These are phyloP conservation scores for Durio zibethinus DNA, from an alignment of 345 rosid species.

Conservation along the genomic window DNA sequence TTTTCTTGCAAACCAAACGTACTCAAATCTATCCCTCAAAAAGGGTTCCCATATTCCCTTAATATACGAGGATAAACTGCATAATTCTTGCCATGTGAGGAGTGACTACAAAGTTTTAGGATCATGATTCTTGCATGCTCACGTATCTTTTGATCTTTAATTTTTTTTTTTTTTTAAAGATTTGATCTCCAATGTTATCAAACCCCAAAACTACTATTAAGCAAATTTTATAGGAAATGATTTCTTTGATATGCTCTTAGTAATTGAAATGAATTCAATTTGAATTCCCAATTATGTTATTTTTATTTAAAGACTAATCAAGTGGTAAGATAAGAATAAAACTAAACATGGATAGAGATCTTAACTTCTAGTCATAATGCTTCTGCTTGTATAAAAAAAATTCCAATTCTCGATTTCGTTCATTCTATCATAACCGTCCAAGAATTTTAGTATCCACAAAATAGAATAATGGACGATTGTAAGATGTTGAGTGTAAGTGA, in stretches of 20 bases:
- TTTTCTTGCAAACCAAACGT: constrained; percentile 1
- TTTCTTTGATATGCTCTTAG: not conserved
- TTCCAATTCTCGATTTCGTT: not conserved
- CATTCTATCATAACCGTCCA: not conserved
- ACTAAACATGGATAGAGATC: not conserved
- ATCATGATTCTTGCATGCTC: constrained; percentile 2
- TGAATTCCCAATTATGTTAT: not conserved
- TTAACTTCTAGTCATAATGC: not conserved
- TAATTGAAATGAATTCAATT: not conserved
- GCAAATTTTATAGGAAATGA: not conserved
- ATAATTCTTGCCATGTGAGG: constrained; percentile 11
- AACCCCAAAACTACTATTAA: not conserved
- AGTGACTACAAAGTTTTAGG: constrained; percentile 9
- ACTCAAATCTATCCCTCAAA: not conserved
- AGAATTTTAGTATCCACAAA: not conserved
- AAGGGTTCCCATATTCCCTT: not conserved
- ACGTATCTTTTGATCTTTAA: too few species aligned
- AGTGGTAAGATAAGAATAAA: too few species aligned
- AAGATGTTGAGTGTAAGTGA: not conserved
- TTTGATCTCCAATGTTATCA: not conserved
- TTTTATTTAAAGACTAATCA: too few species aligned
- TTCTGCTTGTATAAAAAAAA: not conserved
- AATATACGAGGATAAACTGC: not conserved
- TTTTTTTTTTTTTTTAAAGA: too few species aligned
- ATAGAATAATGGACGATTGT: not conserved